Base-by-base conservation (phyloP, 2,329 filamentous ascomycete species). In the Amauroascus niger region DNA sequence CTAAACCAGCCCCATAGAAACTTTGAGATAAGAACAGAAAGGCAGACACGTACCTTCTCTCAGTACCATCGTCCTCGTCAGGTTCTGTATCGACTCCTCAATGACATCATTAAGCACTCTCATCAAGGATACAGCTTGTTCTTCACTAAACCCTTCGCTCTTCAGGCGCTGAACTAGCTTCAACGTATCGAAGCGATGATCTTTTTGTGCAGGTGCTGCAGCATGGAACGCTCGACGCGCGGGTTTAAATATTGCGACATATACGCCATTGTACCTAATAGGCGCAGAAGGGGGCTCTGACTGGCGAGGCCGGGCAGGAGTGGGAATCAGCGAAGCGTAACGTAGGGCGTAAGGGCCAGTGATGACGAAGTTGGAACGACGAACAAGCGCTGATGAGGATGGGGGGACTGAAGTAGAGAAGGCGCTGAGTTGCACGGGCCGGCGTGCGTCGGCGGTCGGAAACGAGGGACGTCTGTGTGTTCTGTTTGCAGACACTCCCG, bases 41-140 rank as follows among this genome's bases (percentile, higher is more conserved):
- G 49, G 24, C 33, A 18, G 7, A 16, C 13, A 59, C 62, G 87
- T 82, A 72, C 95, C 93, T 73, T 98, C 93, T 65, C 90, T 88
- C 45, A 95, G 80, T 40, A 98, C 93, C 93, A 98, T 98, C 14
- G 91, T 97, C 59, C 91, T 84, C 0, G 91, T 97, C 48, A 98
- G 79, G 71, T 97, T 97, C 69, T 96, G 91, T 62, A 98, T 97
- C 67, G 88, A 95, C 73, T 98, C 93, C 69, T 97, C 88, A 60
- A 98, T 96, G 8, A 97, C 91, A 69, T 97, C 90, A 71, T 89
- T 90, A 37, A 98, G 76, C 6, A 97, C 88, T 67, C 87, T 88
- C 93, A 98, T 97, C 86, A 96, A 93, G n/a, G 93, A 91, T 24
- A 88, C 89, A 1, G 90, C 84, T 71, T 98, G 93, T 61, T 90